Base-by-base conservation (phyloP, 2,329 filamentous ascomycete species). In the Xylaria sp. region DNA sequence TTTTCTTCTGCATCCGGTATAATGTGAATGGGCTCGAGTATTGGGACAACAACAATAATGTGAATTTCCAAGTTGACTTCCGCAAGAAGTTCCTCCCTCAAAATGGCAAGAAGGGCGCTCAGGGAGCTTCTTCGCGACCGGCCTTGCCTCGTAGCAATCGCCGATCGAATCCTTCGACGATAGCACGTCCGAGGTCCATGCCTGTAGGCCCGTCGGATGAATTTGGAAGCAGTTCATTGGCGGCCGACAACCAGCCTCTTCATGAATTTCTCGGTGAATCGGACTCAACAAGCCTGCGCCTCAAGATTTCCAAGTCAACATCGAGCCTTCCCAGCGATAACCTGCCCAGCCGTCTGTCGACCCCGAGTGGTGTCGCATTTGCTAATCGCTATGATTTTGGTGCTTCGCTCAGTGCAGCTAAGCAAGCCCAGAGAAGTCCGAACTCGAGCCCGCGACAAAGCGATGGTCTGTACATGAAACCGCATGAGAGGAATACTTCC, bases 51-150 rank as follows among this genome's bases (percentile, higher is more conserved):
- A 99, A 99, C 80, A 85, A 85, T 74, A 84, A 85, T 37, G 88
- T 89, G 81, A 98, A 99, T 82, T 99, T 96, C 83, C 94, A 98
- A 80, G 89, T 98, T 64, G 94, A 97, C 80, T 99, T 99, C 83
- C 86, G 86, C 73, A 97, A 94, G 86, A 94, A 93, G 83, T 81
- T 87, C 74, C 87, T 92, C 70, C 84, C 87, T 20, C 86, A 86
- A 75, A 89, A 86, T 60, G 86, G 86, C 73, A 90, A 89, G 83
- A 84, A 84, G 69, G 83, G 83, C 65, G 80, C 83, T 34, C 83
- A 86, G 70, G 84, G 86, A 12, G 82, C 86, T 13, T 81, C 83
- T 10, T 84, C 85, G 50, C 85, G 87, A 52, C 81, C 88, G 10
- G 77, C 81, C 37, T 82, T 93, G 60, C 91, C 92, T 15, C 89